Conservation (phyloP, 2,329 filamentous ascomycete genomes). For the Fusarium verrucosum region DNA sequence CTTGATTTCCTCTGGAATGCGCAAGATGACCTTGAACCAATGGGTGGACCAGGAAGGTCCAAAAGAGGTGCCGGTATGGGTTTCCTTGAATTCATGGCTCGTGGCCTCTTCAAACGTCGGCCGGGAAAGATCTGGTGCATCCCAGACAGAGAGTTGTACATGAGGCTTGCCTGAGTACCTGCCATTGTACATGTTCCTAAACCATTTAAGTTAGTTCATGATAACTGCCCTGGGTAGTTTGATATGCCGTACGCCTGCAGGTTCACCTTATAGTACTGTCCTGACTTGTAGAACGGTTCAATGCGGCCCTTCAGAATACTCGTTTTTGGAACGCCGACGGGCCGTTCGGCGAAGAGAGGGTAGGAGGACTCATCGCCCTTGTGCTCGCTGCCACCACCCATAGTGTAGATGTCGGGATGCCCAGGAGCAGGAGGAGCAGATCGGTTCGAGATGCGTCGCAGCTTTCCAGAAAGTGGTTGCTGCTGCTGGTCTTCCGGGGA, state of each 20-base stretch:
- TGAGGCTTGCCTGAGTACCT: conserved; percentile 72
- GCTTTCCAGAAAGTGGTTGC: conserved; percentile 35
- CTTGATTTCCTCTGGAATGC: conserved; percentile 75
- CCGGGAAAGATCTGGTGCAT: conserved; percentile 79
- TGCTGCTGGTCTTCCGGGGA: conserved; percentile 33
- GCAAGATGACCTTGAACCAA: conserved; percentile 90
- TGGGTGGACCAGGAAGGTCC: conserved; percentile 98
- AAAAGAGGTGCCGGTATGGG: conserved; percentile 80
- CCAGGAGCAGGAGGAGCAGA: conserved; percentile 51
- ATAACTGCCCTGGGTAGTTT: background rate
- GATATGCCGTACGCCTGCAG: conserved; percentile 71
- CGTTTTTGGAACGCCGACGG: conserved; percentile 81
- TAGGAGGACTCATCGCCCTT: conserved; percentile 59
- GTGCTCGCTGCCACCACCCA: conserved; percentile 61
- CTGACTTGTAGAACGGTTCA: conserved; percentile 78
- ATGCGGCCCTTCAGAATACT: conserved; percentile 88
- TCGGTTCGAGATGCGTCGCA: conserved; percentile 49
- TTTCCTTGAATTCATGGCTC: conserved; percentile 77
- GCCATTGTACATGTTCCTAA: conserved; percentile 53
- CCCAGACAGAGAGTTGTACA: conserved; percentile 87
- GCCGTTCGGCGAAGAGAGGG: conserved; percentile 60
- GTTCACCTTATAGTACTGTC: conserved; percentile 81
- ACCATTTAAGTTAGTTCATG: conserved; percentile 17
- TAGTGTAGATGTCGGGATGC: conserved; percentile 49
- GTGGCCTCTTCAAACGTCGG: conserved; percentile 87